Evolutionary conservation across 2,329 filamentous ascomycete genomes (phyloP).

Genomic region (Ophiognomonia clavigignenti-juglandacearum): DNA sequence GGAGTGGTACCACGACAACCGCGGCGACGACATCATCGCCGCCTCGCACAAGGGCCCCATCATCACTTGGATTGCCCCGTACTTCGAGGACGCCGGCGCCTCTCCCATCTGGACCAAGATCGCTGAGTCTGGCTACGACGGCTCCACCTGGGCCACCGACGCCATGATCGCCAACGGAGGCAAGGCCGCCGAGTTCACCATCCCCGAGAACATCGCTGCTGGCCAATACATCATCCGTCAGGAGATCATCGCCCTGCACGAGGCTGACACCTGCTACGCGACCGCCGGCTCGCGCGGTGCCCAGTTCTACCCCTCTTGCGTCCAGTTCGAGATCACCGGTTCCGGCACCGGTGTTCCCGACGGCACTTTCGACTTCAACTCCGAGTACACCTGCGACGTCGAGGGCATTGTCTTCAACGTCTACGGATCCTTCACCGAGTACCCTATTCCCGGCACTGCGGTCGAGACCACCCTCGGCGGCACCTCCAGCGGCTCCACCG

Average conservation of each 20-base stretch:
- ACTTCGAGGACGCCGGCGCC: slow-evolving; percentile 51
- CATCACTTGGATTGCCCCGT: slow-evolving; percentile 59
- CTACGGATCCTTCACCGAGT: too few species aligned
- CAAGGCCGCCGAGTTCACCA: slow-evolving; percentile 39
- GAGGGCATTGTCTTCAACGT: slow-evolving; percentile 23
- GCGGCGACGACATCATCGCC: slow-evolving; percentile 31
- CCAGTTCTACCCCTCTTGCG: slow-evolving; percentile 44
- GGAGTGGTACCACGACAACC: slow-evolving; percentile 36
- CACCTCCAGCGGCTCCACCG: too few species aligned
- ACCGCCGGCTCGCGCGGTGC: slow-evolving; percentile 32
- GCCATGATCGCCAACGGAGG: slow-evolving; percentile 37
- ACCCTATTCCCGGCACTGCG: too few species aligned
- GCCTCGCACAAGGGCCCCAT: slow-evolving; percentile 45
- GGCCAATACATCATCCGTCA: slow-evolving; percentile 41
- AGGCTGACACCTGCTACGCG: slow-evolving; percentile 34
- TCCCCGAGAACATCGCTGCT: slow-evolving; percentile 31
- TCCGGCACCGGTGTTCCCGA: slow-evolving; percentile 25
- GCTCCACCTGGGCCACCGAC: slow-evolving; percentile 48
- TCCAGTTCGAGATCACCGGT: slow-evolving; percentile 39
- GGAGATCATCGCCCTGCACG: slow-evolving; percentile 44
- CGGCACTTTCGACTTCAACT: slow-evolving; percentile 30
- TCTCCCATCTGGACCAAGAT: slow-evolving; percentile 56
- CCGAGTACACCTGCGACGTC: slow-evolving; percentile 17
- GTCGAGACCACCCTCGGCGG: too few species aligned
- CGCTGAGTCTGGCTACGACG: slow-evolving; percentile 47